Evolutionary conservation across 306 rosid genomes (phyloP).

Genomic region (Parietaria judaica): DNA sequence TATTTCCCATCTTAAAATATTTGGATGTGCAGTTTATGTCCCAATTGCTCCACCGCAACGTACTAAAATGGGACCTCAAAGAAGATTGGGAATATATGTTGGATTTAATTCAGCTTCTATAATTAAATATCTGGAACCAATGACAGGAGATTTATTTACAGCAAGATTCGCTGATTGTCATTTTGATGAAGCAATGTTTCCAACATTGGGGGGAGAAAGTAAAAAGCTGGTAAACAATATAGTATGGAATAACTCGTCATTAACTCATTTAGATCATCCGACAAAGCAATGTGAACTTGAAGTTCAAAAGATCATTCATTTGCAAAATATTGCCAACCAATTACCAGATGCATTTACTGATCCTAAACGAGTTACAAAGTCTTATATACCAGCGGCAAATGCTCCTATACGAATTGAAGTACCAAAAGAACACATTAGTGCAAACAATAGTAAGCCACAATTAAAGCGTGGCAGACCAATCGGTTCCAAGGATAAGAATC

Average conservation of each 20-base stretch:
- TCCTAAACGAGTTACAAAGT: not conserved
- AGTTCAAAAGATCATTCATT: conserved; percentile 3
- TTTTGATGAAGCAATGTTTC: too few species aligned
- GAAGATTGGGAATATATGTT: too few species aligned
- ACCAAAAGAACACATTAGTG: not conserved
- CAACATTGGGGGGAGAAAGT: too few species aligned
- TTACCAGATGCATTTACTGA: conserved; percentile 9
- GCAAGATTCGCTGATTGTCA: too few species aligned
- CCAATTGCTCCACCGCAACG: too few species aligned
- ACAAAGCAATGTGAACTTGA: conserved; percentile 3
- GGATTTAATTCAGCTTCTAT: too few species aligned
- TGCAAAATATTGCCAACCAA: not conserved
- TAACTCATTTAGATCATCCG: not conserved
- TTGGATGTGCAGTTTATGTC: too few species aligned
- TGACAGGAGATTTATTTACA: too few species aligned
- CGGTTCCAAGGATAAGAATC: not conserved
- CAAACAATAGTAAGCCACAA: not conserved
- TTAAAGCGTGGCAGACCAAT: conserved; percentile 4
- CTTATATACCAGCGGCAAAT: not conserved
- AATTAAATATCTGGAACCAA: too few species aligned
- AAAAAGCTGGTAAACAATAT: too few species aligned
- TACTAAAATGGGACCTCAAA: too few species aligned
- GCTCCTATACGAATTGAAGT: not conserved
- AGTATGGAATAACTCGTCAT: not conserved
- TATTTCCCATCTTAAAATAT: too few species aligned